Percentiles rank a stretch among this genome's conserved stretches.
Evolutionary conservation across 441 rosid genomes (phyloP).

Genomic region (Breynia disticha): DNA sequence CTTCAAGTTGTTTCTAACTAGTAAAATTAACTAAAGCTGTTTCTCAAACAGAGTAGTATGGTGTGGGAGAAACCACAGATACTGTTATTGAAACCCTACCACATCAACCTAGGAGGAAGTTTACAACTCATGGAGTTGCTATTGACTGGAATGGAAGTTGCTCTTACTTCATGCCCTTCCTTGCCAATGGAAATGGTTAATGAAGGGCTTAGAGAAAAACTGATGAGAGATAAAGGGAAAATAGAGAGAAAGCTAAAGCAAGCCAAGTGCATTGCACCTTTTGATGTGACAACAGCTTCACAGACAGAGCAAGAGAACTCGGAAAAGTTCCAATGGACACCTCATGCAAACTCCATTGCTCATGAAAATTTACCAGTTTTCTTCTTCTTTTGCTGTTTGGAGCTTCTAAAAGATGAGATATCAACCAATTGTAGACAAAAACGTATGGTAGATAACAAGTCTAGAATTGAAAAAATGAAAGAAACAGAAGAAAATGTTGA

Average conservation of each 20-base stretch:
- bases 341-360: constrained; percentile 21
- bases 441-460: not conserved
- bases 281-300: constrained; percentile 29
- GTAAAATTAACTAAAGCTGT: not conserved
- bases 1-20: not conserved
- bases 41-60: constrained; percentile 36
- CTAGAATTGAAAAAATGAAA: constrained; percentile 14
- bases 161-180: constrained; percentile 38
- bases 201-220: constrained; percentile 24
- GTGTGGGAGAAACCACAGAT: constrained; percentile 61
- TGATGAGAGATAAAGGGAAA: constrained; percentile 24
- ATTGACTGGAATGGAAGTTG: constrained; percentile 55
- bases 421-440: constrained; percentile 10
- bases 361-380: constrained; percentile 36
- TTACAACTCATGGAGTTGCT: constrained; percentile 35
- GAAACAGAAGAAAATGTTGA: constrained; percentile 13
- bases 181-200: constrained; percentile 38
- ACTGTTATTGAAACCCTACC: constrained; percentile 27
- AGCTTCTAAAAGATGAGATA: constrained; percentile 39
- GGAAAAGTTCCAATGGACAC: constrained; percentile 15
- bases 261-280: constrained; percentile 21
- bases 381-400: constrained; percentile 55
- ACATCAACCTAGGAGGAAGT: constrained; percentile 23
- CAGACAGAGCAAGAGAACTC: constrained; percentile 21
- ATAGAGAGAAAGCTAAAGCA: constrained; percentile 33